phyloP scores from a whole-genome alignment of 139 green algal genomes.

The Gonium pectorale region DNA sequence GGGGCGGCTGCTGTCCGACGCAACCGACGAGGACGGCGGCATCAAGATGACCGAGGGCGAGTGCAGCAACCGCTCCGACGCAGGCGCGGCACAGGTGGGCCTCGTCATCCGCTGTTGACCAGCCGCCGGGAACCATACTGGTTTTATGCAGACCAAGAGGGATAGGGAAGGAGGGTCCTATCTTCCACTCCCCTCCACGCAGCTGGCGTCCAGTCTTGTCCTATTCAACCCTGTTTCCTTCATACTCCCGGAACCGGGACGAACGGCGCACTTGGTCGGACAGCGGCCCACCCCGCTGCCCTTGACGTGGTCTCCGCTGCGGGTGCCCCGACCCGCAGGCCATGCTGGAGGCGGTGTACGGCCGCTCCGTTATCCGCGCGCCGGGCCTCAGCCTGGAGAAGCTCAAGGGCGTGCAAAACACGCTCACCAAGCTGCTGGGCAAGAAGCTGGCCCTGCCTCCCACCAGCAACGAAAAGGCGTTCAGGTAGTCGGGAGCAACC shows the following conservation, averaged over 20 bases:
- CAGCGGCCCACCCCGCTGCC: no score
- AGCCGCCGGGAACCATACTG: no score
- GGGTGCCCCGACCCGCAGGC: neutral
- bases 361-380: neutral
- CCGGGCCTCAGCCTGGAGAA: neutral
- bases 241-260: no score
- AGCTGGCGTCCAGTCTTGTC: no score
- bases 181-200: no score
- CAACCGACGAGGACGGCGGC: slow-evolving; percentile 9
- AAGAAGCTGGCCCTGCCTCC: neutral
- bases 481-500: no score
- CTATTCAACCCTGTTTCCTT: no score
- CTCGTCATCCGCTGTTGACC: no score
- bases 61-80: neutral
- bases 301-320: no score
- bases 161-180: no score
- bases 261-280: no score
- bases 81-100: neutral
- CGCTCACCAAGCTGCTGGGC: neutral
- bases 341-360: slow-evolving; percentile 48
- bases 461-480: neutral
- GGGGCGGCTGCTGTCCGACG: slow-evolving; percentile 17
- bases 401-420: neutral
- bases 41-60: neutral
- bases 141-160: no score